phyloP scores from a whole-genome alignment of 495 filamentous ascomycete species.

The Xylaria scruposa region DNA sequence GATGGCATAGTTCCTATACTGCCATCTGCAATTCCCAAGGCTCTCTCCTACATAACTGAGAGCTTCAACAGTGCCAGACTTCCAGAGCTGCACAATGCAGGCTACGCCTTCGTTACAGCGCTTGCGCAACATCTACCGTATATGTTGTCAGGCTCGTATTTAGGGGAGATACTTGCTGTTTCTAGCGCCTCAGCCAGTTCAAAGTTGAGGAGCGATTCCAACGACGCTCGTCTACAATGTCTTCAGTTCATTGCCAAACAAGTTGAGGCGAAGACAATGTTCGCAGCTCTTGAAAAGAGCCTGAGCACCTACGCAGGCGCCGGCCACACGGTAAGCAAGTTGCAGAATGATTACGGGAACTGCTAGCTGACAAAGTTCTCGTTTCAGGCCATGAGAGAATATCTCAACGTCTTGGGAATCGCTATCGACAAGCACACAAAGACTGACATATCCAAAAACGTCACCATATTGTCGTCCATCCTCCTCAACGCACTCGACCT shows the following conservation, averaged over 20 bases:
- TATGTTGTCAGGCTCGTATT: slow-evolving; percentile 76
- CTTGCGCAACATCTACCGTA: slow-evolving; percentile 83
- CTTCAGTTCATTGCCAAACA: slow-evolving; percentile 74
- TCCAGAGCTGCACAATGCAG: slow-evolving; percentile 75
- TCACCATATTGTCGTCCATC: slow-evolving; percentile 67
- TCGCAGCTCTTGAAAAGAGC: slow-evolving; percentile 72
- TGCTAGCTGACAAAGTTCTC: slow-evolving; percentile 37
- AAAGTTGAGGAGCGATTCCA: slow-evolving; percentile 59
- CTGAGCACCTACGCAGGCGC: slow-evolving; percentile 66
- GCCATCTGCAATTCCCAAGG: slow-evolving; percentile 72
- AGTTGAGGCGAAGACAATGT: slow-evolving; percentile 69
- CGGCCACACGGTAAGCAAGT: slow-evolving; percentile 62
- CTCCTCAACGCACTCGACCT: slow-evolving; percentile 77
- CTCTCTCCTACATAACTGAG: slow-evolving; percentile 69
- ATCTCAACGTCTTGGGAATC: slow-evolving; percentile 67
- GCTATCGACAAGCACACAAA: slow-evolving; percentile 80
- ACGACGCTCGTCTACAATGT: slow-evolving; percentile 70
- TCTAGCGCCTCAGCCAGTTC: slow-evolving; percentile 73
- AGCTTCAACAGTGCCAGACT: slow-evolving; percentile 64
- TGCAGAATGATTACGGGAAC: background rate
- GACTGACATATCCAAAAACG: slow-evolving; percentile 71
- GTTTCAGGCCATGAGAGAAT: slow-evolving; percentile 66
- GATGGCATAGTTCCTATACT: slow-evolving; percentile 84
- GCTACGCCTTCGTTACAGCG: slow-evolving; percentile 76
- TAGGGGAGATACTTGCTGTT: slow-evolving; percentile 71